Conservation (phyloP, 768 basidiomycete species). For the Boletellus sp. region DNA sequence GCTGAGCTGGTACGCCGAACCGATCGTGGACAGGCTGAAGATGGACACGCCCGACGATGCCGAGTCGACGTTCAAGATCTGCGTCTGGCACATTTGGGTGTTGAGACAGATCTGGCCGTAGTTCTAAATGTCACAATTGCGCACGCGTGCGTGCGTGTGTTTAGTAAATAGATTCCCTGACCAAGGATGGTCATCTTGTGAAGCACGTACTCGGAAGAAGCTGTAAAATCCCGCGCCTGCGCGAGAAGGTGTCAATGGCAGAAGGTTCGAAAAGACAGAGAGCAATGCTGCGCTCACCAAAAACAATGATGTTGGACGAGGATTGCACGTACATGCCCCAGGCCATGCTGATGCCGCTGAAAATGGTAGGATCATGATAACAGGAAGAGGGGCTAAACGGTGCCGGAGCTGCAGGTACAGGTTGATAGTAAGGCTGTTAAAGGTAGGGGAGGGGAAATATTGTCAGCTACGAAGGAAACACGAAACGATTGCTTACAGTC, state of each 20-base stretch:
- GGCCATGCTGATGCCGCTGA: neutral
- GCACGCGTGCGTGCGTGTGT: too few relatives aligned
- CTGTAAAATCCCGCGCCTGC: conserved; percentile 47
- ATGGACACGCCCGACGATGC: conserved; percentile 38
- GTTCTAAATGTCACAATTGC: conserved; percentile 27
- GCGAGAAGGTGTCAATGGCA: conserved; percentile 15
- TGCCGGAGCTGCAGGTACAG: conserved; percentile 38
- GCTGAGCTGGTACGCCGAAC: conserved; percentile 39
- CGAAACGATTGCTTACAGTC: conserved; percentile 29
- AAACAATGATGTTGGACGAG: conserved; percentile 41
- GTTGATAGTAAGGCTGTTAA: conserved; percentile 51
- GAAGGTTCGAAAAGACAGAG: conserved; percentile 3
- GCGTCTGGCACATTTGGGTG: conserved; percentile 37
- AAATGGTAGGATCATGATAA: conserved; percentile 39
- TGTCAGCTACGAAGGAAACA: neutral
- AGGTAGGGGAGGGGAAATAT: too few relatives aligned
- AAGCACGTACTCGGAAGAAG: conserved; percentile 39
- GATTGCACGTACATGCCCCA: conserved; percentile 23
- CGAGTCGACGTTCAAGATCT: conserved; percentile 41
- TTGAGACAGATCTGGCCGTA: conserved; percentile 37
- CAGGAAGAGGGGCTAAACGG: conserved; percentile 37
- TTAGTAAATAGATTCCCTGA: neutral
- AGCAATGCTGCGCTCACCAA: conserved; percentile 26
- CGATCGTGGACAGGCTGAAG: conserved; percentile 46
- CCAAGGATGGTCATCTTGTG: too few relatives aligned